phyloP scores from a whole-genome alignment of 106 monocot species.

The Alisma plantagoaquatica region DNA sequence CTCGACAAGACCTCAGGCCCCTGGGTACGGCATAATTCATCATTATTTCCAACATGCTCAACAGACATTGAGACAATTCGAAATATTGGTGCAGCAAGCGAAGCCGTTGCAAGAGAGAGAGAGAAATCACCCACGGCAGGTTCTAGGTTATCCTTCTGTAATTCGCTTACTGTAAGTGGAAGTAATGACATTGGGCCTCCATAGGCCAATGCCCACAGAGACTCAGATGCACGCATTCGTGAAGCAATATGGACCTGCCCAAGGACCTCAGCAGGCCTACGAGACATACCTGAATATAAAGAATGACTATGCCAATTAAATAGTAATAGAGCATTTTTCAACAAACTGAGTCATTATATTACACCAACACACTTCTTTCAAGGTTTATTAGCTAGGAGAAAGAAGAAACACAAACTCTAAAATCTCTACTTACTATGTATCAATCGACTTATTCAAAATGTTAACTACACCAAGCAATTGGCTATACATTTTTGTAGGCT shows the following conservation, averaged over 20 bases:
- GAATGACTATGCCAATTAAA: too few species aligned
- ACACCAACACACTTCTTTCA: background rate
- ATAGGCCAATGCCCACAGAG: slow-evolving; percentile 90
- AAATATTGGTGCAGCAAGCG: slow-evolving; percentile 85
- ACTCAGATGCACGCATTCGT: slow-evolving; percentile 58
- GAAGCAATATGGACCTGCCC: slow-evolving; percentile 83
- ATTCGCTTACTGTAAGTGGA: slow-evolving; percentile 70
- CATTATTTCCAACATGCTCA: slow-evolving; percentile 82
- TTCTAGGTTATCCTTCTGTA: slow-evolving; percentile 67
- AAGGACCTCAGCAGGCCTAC: slow-evolving; percentile 84
- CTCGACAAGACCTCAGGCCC: slow-evolving; percentile 83
- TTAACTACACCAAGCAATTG: too few species aligned
- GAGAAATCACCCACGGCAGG: slow-evolving; percentile 47
- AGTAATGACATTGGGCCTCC: slow-evolving; percentile 94
- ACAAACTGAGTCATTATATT: background rate
- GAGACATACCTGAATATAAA: slow-evolving; percentile 44
- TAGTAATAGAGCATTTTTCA: background rate
- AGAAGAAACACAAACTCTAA: background rate
- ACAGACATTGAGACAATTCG: slow-evolving; percentile 78
- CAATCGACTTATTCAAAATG: background rate
- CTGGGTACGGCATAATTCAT: slow-evolving; percentile 56
- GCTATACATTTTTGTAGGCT: too few species aligned
- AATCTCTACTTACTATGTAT: background rate
- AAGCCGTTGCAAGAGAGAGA: slow-evolving; percentile 42
- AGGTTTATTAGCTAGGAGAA: background rate